Conservation (phyloP, 1,284 basidiomycete species). For the Earliella scabrosa region DNA sequence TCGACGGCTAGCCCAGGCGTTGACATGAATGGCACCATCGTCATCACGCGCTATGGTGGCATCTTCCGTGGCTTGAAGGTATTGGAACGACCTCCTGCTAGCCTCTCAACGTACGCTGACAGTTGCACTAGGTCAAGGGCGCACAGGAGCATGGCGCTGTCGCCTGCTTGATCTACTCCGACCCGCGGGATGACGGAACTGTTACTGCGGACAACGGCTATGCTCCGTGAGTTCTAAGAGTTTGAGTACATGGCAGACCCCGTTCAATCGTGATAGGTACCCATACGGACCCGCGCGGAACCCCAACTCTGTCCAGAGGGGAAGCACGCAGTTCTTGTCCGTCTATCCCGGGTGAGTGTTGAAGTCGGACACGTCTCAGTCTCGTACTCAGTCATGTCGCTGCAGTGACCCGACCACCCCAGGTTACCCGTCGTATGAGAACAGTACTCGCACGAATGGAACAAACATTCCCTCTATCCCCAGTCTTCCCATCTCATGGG, state of each 20-base stretch:
- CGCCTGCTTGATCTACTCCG: constrained; percentile 81
- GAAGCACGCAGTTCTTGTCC: constrained; percentile 82
- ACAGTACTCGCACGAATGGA: constrained; percentile 71
- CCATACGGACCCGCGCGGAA: constrained; percentile 89
- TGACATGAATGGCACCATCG: constrained; percentile 79
- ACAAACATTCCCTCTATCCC: constrained; percentile 82
- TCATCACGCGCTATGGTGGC: constrained; percentile 80
- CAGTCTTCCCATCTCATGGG: constrained; percentile 76
- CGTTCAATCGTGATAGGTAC: constrained; percentile 41
- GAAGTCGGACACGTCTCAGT: no score
- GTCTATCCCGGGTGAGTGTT: constrained; percentile 61
- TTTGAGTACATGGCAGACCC: neutral
- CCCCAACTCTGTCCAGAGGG: constrained; percentile 83
- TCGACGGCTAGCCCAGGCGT: no score
- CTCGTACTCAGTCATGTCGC: neutral
- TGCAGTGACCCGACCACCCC: constrained; percentile 83
- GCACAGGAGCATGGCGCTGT: constrained; percentile 84
- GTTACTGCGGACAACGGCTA: constrained; percentile 81
- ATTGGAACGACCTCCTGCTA: neutral
- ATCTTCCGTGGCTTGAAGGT: constrained; percentile 88
- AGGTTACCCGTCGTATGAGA: constrained; percentile 86
- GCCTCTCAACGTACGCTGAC: no score
- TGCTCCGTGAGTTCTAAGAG: constrained; percentile 36
- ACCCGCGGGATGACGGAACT: constrained; percentile 91
- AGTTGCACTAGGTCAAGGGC: constrained; percentile 61